These are phyloP conservation scores for Bremia lactucae DNA, from an alignment of 352 stramenopile species.

Conservation along the genomic window DNA sequence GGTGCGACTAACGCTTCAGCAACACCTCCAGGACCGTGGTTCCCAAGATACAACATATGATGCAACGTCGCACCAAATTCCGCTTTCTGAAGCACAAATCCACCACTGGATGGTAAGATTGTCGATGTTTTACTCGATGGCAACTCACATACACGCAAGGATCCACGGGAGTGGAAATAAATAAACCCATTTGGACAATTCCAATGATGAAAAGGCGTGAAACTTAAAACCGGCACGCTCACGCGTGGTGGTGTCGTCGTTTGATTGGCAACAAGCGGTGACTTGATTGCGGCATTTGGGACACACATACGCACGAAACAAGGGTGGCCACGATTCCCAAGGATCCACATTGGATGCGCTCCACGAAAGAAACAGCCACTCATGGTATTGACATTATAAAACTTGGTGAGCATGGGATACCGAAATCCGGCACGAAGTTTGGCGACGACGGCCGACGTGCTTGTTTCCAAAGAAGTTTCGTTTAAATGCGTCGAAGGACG, in stretches of 20 bases:
- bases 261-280: slow-evolving; percentile 7
- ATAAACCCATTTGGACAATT: slow-evolving; percentile 84
- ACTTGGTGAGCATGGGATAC: slow-evolving; percentile 79
- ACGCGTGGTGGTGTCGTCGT: slow-evolving; percentile 24
- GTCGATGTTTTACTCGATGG: slow-evolving; percentile 64
- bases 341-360: slow-evolving; percentile 74
- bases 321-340: slow-evolving; percentile 53
- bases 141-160: slow-evolving; percentile 70
- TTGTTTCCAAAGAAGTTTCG: slow-evolving; percentile 43
- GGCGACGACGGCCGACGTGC: slow-evolving; percentile 51
- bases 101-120: slow-evolving; percentile 52
- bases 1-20: slow-evolving; percentile 64
- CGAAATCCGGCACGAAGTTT: slow-evolving; percentile 72
- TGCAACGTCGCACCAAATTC: slow-evolving; percentile 68
- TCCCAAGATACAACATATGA: slow-evolving; percentile 70
- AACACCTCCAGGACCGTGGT: slow-evolving; percentile 63
- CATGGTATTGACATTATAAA: slow-evolving; percentile 79
- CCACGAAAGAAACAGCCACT: slow-evolving; percentile 80
- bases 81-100: slow-evolving; percentile 74
- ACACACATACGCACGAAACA: slow-evolving; percentile 74
- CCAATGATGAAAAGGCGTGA: slow-evolving; percentile 82
- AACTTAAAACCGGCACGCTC: slow-evolving; percentile 75
- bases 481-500: slow-evolving; percentile 40
- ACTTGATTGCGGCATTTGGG: slow-evolving; percentile 16
- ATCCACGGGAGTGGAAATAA: slow-evolving; percentile 78